Percentiles rank a stretch among this genome's conserved stretches.
Evolutionary conservation across 1,284 basidiomycete species (phyloP).

Genomic region (Austropuccinia psidii): DNA sequence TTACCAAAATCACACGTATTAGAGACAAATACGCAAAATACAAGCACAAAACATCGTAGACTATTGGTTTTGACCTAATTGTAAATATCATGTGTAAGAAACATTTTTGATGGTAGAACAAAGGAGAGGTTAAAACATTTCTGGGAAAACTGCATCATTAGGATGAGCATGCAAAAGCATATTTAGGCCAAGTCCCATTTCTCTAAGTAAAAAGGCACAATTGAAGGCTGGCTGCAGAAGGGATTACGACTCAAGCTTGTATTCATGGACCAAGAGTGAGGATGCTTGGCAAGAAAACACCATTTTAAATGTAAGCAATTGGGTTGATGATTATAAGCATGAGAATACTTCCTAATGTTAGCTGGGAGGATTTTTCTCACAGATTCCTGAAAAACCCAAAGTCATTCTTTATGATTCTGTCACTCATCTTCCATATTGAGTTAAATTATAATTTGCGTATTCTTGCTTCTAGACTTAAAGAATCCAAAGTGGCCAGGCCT

Average conservation of each 20-base stretch:
- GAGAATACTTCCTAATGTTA: background rate
- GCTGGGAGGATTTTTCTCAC: slow-evolving; percentile 2
- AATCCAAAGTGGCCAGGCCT: too few relatives aligned
- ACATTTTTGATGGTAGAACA: too few relatives aligned
- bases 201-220: too few relatives aligned
- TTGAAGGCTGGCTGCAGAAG: slow-evolving; percentile 83
- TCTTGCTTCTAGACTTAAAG: slow-evolving; percentile 76
- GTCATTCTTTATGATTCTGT: slow-evolving; percentile 88
- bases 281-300: slow-evolving; percentile 97
- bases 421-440: slow-evolving; percentile 82
- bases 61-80: too few relatives aligned
- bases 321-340: background rate
- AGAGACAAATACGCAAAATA: too few relatives aligned
- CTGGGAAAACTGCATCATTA: slow-evolving; percentile 81
- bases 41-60: too few relatives aligned
- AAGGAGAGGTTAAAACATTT: slow-evolving; percentile 92
- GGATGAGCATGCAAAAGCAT: slow-evolving; percentile 92
- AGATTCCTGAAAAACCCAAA: slow-evolving; percentile 89
- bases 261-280: slow-evolving; percentile 89
- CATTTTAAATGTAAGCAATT: slow-evolving; percentile 67
- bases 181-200: too few relatives aligned
- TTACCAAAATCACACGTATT: background rate
- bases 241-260: slow-evolving; percentile 86
- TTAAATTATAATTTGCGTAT: slow-evolving; percentile 97
- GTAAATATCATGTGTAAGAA: too few relatives aligned